These are phyloP conservation scores for Eurotiales sp. DNA, from an alignment of 2,329 filamentous ascomycete species.

Conservation along the genomic window DNA sequence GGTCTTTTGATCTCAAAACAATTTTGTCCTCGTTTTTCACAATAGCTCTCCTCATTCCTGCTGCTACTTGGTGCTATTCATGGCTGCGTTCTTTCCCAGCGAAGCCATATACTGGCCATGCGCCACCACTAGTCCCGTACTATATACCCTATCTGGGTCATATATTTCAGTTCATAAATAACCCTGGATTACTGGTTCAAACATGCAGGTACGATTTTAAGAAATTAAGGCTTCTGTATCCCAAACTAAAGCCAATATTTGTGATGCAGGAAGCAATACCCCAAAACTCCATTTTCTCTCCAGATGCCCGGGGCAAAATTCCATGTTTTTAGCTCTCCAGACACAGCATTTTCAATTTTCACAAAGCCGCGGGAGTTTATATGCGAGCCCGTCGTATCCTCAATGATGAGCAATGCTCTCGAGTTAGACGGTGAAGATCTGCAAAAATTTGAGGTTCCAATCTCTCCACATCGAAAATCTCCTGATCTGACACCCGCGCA, in stretches of 20 bases:
- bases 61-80: slow-evolving; percentile 1
- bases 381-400: slow-evolving; percentile 14
- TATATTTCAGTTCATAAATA: slow-evolving; percentile 10
- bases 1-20: too few species aligned
- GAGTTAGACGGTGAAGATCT: slow-evolving; percentile 7
- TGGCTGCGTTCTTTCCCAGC: background rate
- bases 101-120: slow-evolving; percentile 3
- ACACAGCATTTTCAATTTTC: slow-evolving; percentile 10
- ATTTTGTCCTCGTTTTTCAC: slow-evolving; percentile 10
- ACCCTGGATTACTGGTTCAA: slow-evolving; percentile 9
- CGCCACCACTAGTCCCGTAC: slow-evolving; percentile 11
- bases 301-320: slow-evolving; percentile 15
- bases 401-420: slow-evolving; percentile 15
- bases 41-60: background rate
- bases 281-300: slow-evolving; percentile 11
- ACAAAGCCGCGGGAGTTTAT: slow-evolving; percentile 13
- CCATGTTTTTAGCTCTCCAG: slow-evolving; percentile 13
- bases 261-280: slow-evolving; percentile 8
- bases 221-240: too few species aligned
- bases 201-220: slow-evolving; percentile 4
- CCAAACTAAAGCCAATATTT: background rate
- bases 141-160: slow-evolving; percentile 13
- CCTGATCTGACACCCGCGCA: background rate
- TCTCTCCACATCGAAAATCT: slow-evolving; percentile 6
- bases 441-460: slow-evolving; percentile 12